Evolutionary conservation across 2,329 filamentous ascomycete genomes (phyloP), one percentile per base, ranked within the genome.

Genomic region (Cytospora schulzeri): DNA sequence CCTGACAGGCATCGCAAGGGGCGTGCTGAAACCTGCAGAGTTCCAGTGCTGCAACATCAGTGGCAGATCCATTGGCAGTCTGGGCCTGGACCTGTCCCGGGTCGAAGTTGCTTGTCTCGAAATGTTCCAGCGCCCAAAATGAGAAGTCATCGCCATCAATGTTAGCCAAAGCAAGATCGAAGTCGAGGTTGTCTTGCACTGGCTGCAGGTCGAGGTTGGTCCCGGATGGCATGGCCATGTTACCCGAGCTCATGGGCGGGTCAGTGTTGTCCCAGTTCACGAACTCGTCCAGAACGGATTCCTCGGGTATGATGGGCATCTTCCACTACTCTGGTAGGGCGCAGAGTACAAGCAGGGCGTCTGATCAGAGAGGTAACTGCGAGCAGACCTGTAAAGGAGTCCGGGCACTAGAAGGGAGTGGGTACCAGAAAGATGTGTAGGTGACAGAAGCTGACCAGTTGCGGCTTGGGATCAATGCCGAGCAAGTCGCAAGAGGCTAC

Each of bases 241-340:
- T 59, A 11, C 29, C 57, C 14, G 56, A 29, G 5, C 61, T 57
- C 4, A 54, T 41, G 50, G 74, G 73, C 51, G 78, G 76, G 54
- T 76, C 81, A 57, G 80, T 78, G 64, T 81, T 76, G 69, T 87
- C 84, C 84, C 86, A 88, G 72, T 87, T 80, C 73, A 91, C 83
- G 72, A 89, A 87, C 67, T 88, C 83, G 62, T 89, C 86, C 79
- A 84, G 78, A 19, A 48, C 63, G 24, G 62, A 33, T 51, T 67
- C 61, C 56, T 71, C 68, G 59, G 67, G 68, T 26, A 68, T 65
- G 45, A 57, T 51, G 29, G 68, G 68, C 68, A 70, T 70, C 29
- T n/a, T 52, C 28, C 55, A 50, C 48, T 29, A 58, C 51, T 58
- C 35, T 35, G 52, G 33, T 41, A 62, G 62, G 62, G 62, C 59